Evolutionary conservation across 176 grass and related monocot species (phyloP), one percentile per base, ranked within the genome.

Genomic region (Dendrocalamus sinicus): DNA sequence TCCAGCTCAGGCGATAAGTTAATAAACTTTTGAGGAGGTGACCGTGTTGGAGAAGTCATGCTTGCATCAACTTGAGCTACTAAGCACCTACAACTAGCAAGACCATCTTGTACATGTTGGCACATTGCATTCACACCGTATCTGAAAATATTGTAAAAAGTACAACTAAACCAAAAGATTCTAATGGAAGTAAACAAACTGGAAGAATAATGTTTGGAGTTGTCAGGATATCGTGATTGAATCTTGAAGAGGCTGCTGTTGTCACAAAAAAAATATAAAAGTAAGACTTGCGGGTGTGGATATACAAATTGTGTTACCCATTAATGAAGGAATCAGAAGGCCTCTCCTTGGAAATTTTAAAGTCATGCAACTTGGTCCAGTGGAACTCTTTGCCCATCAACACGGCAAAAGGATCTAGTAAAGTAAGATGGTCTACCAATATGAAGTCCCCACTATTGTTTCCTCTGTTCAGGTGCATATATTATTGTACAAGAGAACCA

Each of bases 51-150:
- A 83, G 72, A 54, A 47, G 14, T 86, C 48, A 79, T 78, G 79
- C 40, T 72, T 82, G 53, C 73, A 65, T 59, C 79, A 82, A 90
- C 55, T 82, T 90, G 72, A 40, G 24, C 19, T 80, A 67, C 32
- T 45, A 37, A 79, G 16, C 46, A 65, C 17, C 55, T 55, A 68
- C 64, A 54, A 44, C 87, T 23, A 50, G 12, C 9, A 37, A 20
- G 48, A 40, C 58, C 20, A 72, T 44, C 59, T 28, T 86, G 35
- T 57, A 43, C 57, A 73, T 24, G 83, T 72, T 86, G 83, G 78
- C 65, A 46, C 65, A 66, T 55, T 77, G 74, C 72, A 66, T 77
- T 72, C 72, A 11, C 22, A 66, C 82, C 39, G 48, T 78, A 78
- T 66, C 72, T 66, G 57, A 37, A 73, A 73, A 82, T 30, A 59